These are phyloP conservation scores for Vitis rupestris DNA, from an alignment of 164 flowering plant genomes.

Conservation along the genomic window DNA sequence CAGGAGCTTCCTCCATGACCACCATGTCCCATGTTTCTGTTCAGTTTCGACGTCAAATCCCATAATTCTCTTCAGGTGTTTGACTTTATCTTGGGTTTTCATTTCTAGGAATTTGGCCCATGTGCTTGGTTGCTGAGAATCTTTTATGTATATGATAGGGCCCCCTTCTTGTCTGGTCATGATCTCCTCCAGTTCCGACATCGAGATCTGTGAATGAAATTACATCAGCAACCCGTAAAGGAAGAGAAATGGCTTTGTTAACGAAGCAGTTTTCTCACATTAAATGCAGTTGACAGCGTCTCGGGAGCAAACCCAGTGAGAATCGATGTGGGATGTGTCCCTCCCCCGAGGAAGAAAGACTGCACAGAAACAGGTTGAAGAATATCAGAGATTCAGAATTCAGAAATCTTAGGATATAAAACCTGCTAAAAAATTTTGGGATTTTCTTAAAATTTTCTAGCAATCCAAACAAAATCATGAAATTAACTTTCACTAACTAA, in stretches of 20 bases:
- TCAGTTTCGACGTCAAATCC: conserved; percentile 12
- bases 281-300: conserved; percentile 67
- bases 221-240: background rate
- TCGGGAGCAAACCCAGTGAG: conserved; percentile 65
- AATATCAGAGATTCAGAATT: background rate
- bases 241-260: background rate
- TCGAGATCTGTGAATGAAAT: conserved; percentile 42
- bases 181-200: conserved; percentile 35
- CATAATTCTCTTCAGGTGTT: conserved; percentile 32
- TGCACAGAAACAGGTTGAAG: conserved; percentile 23
- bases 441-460: background rate
- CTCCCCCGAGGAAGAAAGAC: conserved; percentile 94
- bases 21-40: conserved; percentile 13
- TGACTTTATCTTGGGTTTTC: conserved; percentile 30
- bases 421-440: too few species aligned
- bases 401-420: too few species aligned
- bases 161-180: conserved; percentile 51
- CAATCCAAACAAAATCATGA: background rate
- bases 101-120: conserved; percentile 47
- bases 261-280: conserved; percentile 45
- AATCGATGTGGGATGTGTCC: conserved; percentile 57
- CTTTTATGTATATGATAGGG: conserved; percentile 46
- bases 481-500: too few species aligned
- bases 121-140: conserved; percentile 30
- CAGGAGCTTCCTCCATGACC: conserved; percentile 72